Evolutionary conservation across 306 rosid genomes (phyloP), one percentile per base, ranked within the genome.

Genomic region (Rubus parviflorus): DNA sequence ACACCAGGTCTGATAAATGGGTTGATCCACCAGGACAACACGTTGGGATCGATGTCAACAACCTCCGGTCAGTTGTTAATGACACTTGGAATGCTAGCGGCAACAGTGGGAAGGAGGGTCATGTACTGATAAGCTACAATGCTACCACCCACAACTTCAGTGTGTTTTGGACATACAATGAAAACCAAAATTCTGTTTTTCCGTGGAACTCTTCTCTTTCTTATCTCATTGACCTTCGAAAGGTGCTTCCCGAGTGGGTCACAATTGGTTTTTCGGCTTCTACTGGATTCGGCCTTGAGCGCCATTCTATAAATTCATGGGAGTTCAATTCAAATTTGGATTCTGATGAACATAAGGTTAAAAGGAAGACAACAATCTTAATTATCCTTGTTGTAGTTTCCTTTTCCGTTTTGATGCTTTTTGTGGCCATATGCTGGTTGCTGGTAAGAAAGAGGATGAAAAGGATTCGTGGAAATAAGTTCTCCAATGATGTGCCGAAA

Each of bases 211-310:
- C 58, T 53, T 53, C 56, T 53, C 53, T 77, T 45, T 7, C 47
- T 43, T 69, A 54, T 12, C 8, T 40, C 3, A 57, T 69, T 42
- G 69, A 77, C 60, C 46, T 77, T 14, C 13, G 46, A 54, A 40
- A 56, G 12, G 30, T 51, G 19, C 47, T 67, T 67, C 81, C 74
- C 0, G 75, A 56, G 40, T 68, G 76, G 81, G 81, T 78, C 10
- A 56, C 37, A 4, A 8, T 78, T 41, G 75, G 81, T 22, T 69
- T 78, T 53, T 78, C 76, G 2, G 70, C 69, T 68, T 69, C 81
- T 0, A 78, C 76, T 0, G 70, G 75, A 40, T 15, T 38, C 16
- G 37, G 12, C 22, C 37, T 30, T 3, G 75, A 78, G 74, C 70
- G 62, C 42, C 69, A 78, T 13, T 43, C 5, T 0, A 69, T 70